Conservation (phyloP, 2,329 filamentous ascomycete species). For the Trichophyton verrucosum region DNA sequence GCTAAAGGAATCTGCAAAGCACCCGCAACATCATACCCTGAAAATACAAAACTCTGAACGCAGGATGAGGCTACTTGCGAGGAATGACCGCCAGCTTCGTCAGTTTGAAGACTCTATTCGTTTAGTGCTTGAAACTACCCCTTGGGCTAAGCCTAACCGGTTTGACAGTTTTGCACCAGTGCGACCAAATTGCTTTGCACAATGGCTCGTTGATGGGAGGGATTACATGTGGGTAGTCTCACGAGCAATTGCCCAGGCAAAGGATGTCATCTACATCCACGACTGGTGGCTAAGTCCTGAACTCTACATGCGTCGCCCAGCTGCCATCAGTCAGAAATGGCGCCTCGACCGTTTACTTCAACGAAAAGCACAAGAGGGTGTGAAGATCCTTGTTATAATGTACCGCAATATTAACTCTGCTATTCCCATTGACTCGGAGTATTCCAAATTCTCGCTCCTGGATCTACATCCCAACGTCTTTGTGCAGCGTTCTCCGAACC, state of each 20-base stretch:
- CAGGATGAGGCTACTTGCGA: slow-evolving; percentile 78
- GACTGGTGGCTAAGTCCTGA: slow-evolving; percentile 95
- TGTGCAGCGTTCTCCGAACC: slow-evolving; percentile 89
- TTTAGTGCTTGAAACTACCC: slow-evolving; percentile 69
- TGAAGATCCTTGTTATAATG: slow-evolving; percentile 87
- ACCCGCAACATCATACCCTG: slow-evolving; percentile 67
- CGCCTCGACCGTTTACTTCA: slow-evolving; percentile 78
- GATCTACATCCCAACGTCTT: slow-evolving; percentile 97
- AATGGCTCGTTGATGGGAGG: slow-evolving; percentile 94
- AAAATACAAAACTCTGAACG: slow-evolving; percentile 85
- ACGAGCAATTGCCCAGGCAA: slow-evolving; percentile 73
- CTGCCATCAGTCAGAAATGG: slow-evolving; percentile 72
- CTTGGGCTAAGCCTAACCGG: slow-evolving; percentile 71
- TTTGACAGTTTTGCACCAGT: slow-evolving; percentile 88
- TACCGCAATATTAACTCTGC: slow-evolving; percentile 91
- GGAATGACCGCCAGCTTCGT: slow-evolving; percentile 74
- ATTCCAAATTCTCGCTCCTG: slow-evolving; percentile 90
- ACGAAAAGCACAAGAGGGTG: slow-evolving; percentile 75
- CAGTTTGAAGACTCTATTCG: slow-evolving; percentile 91
- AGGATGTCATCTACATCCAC: slow-evolving; percentile 87
- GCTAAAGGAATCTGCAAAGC: slow-evolving; percentile 48
- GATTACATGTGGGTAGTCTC: slow-evolving; percentile 96
- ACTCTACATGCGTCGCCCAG: slow-evolving; percentile 69
- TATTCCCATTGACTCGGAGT: slow-evolving; percentile 94
- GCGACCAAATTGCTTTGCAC: slow-evolving; percentile 70